These are phyloP conservation scores for Nannochloropsis salina DNA, from an alignment of 108 stramenopile genomes.

Conservation along the genomic window DNA sequence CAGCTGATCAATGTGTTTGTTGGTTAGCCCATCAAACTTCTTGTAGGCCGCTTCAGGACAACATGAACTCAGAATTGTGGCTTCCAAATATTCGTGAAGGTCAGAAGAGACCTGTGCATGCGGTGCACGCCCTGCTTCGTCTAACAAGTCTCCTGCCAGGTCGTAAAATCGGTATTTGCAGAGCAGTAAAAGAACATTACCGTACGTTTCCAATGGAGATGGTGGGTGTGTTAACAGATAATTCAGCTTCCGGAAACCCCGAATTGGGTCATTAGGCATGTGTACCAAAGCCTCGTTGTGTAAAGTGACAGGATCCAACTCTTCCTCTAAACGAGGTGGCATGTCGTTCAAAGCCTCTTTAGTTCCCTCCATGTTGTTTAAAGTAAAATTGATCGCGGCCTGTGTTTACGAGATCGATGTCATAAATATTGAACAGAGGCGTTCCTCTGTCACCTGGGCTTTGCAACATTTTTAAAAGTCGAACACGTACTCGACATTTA, in stretches of 20 bases:
- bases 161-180: constrained; percentile 65
- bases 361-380: constrained; percentile 59
- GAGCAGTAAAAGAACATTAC: constrained; percentile 70
- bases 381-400: constrained; percentile 65
- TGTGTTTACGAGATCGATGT: background rate
- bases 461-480: too few relatives aligned
- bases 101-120: constrained; percentile 64
- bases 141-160: constrained; percentile 68
- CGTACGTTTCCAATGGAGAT: constrained; percentile 73
- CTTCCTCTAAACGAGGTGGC: constrained; percentile 63
- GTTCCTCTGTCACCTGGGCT: too few relatives aligned
- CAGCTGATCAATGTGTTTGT: constrained; percentile 60
- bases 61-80: constrained; percentile 64
- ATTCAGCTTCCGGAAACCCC: constrained; percentile 67
- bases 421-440: too few relatives aligned
- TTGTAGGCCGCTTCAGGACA: constrained; percentile 65
- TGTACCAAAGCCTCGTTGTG: constrained; percentile 73
- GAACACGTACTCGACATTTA: too few relatives aligned
- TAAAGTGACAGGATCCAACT: constrained; percentile 71
- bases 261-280: constrained; percentile 60
- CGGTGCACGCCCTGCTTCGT: constrained; percentile 59
- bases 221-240: constrained; percentile 65
- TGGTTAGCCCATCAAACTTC: constrained; percentile 60
- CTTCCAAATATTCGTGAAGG: constrained; percentile 70
- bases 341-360: constrained; percentile 64